Base-by-base conservation (phyloP, 2,329 filamentous ascomycete species). In the Stachybotrys chlorohalonatus region DNA sequence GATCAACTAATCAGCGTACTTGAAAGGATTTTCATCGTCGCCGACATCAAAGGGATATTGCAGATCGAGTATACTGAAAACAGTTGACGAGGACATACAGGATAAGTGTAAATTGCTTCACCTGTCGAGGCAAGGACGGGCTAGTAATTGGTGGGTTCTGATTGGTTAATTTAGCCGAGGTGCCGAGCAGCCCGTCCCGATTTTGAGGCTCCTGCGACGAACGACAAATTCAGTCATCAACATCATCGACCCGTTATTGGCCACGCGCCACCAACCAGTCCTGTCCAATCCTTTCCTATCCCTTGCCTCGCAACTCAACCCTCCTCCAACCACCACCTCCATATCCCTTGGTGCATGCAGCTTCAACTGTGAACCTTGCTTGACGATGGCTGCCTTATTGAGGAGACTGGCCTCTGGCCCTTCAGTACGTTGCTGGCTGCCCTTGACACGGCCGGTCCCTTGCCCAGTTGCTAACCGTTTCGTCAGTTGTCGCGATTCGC, bases 401-500 rank as follows among this genome's bases (percentile, higher is more conserved):
- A 81, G 82, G 72, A 80, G 80, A 70, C 71, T 85, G 67, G 75
- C 78, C 68, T 68, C 75, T 66, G 74, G 75, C 69, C 74, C 80
- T 73, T 71, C 79, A 64, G 82, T 84, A 68, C 49, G 51, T 57
- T 56, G 56, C 53, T 57, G 54, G 49, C 49, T n/a, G 31, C 53
- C 31, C 47, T 49, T 17, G 56, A 51, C 15, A 53, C 49, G 53
- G 36, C 47, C 32, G 51, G n/a, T 16, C 42, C 36, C 42, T 53
- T 16, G 47, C 24, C 51, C 53, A 57, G 57, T 53, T 39, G 24
- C 47, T 7, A 13, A 31, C 11, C 67, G 58, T 51, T 31, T 32
- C 49, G 42, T 56, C 58, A 90, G 86, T 81, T 89, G 69, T 81
- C 83, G 61, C 80, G 81, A 67, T 73, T 78, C 63, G 72, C 84